Percentiles rank a stretch among this genome's conserved stretches.
Conservation (phyloP, 2,329 filamentous ascomycete species). For the Penicillium sp. region DNA sequence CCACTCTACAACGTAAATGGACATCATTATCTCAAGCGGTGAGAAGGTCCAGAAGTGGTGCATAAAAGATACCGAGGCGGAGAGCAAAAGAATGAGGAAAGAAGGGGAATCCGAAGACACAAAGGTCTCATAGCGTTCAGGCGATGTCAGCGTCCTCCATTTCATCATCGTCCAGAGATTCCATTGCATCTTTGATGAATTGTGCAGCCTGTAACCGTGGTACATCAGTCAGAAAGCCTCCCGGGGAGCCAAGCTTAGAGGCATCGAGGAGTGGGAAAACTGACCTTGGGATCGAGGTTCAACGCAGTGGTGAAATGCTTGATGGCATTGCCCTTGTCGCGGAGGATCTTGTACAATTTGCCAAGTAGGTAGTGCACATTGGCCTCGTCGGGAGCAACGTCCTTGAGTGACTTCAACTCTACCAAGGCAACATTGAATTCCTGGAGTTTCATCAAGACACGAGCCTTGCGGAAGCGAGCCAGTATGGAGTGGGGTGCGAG, state of each 20-base stretch:
- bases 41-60: too few species aligned
- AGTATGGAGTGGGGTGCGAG: slow-evolving; percentile 75
- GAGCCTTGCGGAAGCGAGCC: slow-evolving; percentile 87
- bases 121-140: slow-evolving; percentile 22
- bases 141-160: slow-evolving; percentile 53
- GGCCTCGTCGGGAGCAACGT: slow-evolving; percentile 86
- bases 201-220: slow-evolving; percentile 63
- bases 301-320: slow-evolving; percentile 90
- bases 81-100: neutral
- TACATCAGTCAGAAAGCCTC: too few species aligned
- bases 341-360: slow-evolving; percentile 52
- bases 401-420: slow-evolving; percentile 82
- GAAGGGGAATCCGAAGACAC: slow-evolving; percentile 7
- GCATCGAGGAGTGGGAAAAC: slow-evolving; percentile 12
- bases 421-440: slow-evolving; percentile 64
- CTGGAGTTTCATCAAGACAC: slow-evolving; percentile 72
- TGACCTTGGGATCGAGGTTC: slow-evolving; percentile 92
- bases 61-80: too few species aligned
- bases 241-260: neutral
- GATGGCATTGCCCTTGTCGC: slow-evolving; percentile 67
- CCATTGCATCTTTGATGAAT: slow-evolving; percentile 94
- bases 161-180: slow-evolving; percentile 70
- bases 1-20: slow-evolving; percentile 14
- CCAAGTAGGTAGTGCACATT: slow-evolving; percentile 94
- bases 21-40: neutral